phyloP scores from a whole-genome alignment of 345 rosid species.

The Hibiscus mutabilis region DNA sequence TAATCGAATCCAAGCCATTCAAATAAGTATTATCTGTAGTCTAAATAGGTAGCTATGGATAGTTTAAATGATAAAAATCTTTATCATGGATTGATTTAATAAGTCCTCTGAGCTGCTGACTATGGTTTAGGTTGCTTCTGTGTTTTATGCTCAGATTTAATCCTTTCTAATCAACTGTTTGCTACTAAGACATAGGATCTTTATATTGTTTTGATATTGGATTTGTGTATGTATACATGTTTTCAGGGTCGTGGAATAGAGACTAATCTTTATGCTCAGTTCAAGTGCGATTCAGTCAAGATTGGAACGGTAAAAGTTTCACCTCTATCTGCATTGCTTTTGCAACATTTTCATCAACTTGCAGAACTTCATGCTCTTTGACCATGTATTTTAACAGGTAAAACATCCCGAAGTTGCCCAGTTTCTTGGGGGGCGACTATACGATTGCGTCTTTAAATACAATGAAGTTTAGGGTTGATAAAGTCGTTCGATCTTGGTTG shows the following conservation, averaged over 20 bases:
- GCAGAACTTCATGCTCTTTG: background rate
- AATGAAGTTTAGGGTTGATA: conserved; percentile 44
- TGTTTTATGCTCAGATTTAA: background rate
- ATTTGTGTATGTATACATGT: conserved; percentile 14
- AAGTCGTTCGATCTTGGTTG: background rate
- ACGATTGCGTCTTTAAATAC: conserved; percentile 94
- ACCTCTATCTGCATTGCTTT: background rate
- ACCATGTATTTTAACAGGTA: conserved; percentile 43
- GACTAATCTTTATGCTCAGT: conserved; percentile 94
- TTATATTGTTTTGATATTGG: too few relatives aligned
- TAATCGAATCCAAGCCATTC: background rate
- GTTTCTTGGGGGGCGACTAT: conserved; percentile 95
- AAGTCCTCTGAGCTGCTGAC: background rate
- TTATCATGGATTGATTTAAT: background rate
- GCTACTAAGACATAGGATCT: too few relatives aligned
- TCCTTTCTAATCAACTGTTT: background rate
- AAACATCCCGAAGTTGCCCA: conserved; percentile 97
- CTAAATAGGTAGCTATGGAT: background rate
- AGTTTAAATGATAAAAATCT: background rate
- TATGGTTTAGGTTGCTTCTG: background rate
- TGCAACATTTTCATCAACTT: background rate
- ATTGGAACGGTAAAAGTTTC: conserved; percentile 74
- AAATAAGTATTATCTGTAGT: background rate
- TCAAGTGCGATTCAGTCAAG: conserved; percentile 94
- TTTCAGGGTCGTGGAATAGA: conserved; percentile 94